Conservation (phyloP, 2,329 filamentous ascomycete genomes). For the Helicocarpus griseus region DNA sequence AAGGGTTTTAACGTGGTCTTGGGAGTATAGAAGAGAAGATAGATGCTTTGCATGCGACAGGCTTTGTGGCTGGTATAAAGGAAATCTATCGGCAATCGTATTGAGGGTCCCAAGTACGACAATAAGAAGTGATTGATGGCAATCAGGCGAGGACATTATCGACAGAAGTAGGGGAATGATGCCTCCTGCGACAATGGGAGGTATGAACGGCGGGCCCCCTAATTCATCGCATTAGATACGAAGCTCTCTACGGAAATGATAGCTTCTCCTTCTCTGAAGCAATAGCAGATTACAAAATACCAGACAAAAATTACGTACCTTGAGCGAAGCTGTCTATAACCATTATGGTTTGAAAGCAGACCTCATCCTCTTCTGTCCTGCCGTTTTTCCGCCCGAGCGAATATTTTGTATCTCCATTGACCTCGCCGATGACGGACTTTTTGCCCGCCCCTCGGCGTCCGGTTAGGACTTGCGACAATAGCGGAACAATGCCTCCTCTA, state of each 20-base stretch:
- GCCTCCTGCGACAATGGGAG: constrained; percentile 59
- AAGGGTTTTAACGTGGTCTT: constrained; percentile 52
- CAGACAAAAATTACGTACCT: constrained; percentile 44
- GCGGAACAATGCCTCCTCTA: constrained; percentile 51
- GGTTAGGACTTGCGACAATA: constrained; percentile 41
- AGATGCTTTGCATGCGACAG: constrained; percentile 43
- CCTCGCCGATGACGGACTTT: constrained; percentile 19
- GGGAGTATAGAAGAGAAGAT: constrained; percentile 56
- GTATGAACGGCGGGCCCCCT: constrained; percentile 74
- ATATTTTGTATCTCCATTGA: constrained; percentile 18
- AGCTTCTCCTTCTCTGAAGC: not conserved
- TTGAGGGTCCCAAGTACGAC: constrained; percentile 66
- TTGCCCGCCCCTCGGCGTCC: constrained; percentile 34
- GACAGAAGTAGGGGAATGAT: constrained; percentile 61
- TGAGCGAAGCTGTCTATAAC: constrained; percentile 77
- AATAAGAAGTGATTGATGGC: constrained; percentile 57
- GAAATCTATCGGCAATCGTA: constrained; percentile 58
- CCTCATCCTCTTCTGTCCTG: constrained; percentile 52
- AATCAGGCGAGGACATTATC: constrained; percentile 56
- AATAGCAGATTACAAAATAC: not conserved
- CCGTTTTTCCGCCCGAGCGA: constrained; percentile 43
- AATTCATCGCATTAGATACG: constrained; percentile 8
- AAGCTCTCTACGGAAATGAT: not conserved
- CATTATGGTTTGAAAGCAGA: constrained; percentile 69
- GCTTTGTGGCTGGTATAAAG: constrained; percentile 44